Percentiles rank a stretch among this genome's conserved stretches.
Conservation (phyloP, 2,329 filamentous ascomycete genomes). For the Aspergillus pseudotamarii region DNA sequence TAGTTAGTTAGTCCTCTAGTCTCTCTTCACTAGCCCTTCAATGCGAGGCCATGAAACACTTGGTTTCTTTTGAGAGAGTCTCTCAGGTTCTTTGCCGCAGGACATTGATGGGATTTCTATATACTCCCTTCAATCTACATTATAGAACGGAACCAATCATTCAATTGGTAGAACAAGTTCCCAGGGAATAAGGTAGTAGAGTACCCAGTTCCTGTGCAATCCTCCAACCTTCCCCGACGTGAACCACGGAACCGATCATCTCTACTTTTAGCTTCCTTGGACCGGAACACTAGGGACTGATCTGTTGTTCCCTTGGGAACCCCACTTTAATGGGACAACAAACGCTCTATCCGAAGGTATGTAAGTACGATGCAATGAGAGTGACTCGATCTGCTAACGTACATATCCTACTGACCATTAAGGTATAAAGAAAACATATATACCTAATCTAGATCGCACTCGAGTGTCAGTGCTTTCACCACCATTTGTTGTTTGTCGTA, state of each 20-base stretch:
- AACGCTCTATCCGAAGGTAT: slow-evolving; percentile 10
- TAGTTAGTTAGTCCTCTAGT: background rate
- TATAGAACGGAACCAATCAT: background rate
- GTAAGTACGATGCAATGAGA: background rate
- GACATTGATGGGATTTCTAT: background rate
- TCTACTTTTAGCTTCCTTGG: slow-evolving; percentile 12
- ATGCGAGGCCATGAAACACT: background rate
- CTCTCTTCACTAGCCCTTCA: background rate
- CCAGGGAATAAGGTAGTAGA: background rate
- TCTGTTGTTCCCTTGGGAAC: slow-evolving; percentile 2
- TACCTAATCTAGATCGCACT: slow-evolving; percentile 4
- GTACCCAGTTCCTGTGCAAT: background rate
- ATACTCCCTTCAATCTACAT: background rate
- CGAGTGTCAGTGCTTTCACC: slow-evolving; percentile 2
- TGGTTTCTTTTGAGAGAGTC: background rate
- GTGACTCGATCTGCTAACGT: background rate
- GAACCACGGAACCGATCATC: slow-evolving; percentile 22
- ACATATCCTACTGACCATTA: slow-evolving; percentile 1
- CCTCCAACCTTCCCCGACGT: background rate
- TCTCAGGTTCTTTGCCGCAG: background rate
- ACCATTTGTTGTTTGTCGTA: slow-evolving; percentile 1
- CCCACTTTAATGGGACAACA: slow-evolving; percentile 24
- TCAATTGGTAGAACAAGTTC: background rate
- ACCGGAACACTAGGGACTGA: slow-evolving; percentile 1
- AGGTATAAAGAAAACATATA: slow-evolving; percentile 1